Base-by-base conservation (phyloP, 2,329 filamentous ascomycete genomes). In the Alternaria longipes region DNA sequence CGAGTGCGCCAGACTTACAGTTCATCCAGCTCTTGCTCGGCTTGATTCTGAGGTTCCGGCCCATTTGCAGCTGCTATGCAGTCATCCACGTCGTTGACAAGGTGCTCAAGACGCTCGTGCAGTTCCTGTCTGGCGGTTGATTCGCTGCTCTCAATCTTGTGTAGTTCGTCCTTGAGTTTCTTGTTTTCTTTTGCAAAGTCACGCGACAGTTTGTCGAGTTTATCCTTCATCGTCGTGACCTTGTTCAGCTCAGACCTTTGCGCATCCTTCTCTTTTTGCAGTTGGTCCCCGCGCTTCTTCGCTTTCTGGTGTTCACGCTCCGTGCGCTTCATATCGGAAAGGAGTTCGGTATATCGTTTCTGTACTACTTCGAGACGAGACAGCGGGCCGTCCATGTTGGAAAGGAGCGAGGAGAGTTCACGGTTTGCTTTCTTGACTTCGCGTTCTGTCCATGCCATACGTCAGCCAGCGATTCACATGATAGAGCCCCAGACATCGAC, bases 141-240 rank as follows among this genome's bases (percentile, higher is more conserved):
- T 74, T 97, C 92, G 42, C 87, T 91, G 67, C 94, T 93, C 72
- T 94, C 91, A 28, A 97, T 85, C 54, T 92, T 93, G 75, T 97
- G 94, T 54, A 82, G 73, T 79, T 97, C 97, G 79, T 99, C 95
- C 81, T 98, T 98, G 67, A 99, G 89, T 81, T 97, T 96, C 81
- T 98, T 98, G 79, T 99, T 99, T 76, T 99, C 95, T 72, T 94
- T 91, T 62, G 96, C 95, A 56, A 99, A 85, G 79, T 99, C 95
- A 58, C 95, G 86, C 73, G 94, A 97, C 32, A 99, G 84, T 78
- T 98, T 99, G 81, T 99, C 95, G 46, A 99, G 84, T 81, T 98
- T 98, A 78, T 98, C 94, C 79, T 97, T 97, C 76, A 98, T 88
- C 1, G 90, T 91, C 20, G 91, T 90, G 22, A 94, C 94, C 81